Percentiles rank a stretch among this genome's conserved stretches.
phyloP scores from a whole-genome alignment of 2,329 filamentous ascomycete genomes.

The Paracoccidioides brasiliensis region DNA sequence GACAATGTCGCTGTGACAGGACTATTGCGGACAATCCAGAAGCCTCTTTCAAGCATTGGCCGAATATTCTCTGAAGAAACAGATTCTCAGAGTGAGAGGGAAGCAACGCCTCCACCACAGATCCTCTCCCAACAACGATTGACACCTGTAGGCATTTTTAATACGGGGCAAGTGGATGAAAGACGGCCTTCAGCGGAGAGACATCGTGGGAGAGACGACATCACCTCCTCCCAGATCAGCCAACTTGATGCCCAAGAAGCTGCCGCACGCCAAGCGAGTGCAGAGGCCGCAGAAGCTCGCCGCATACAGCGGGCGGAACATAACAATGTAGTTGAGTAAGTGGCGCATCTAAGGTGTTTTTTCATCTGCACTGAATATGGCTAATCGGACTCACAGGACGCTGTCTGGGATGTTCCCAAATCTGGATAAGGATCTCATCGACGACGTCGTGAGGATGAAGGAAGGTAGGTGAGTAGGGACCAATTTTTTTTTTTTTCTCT shows the following conservation, averaged over 20 bases:
- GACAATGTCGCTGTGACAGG: conserved; percentile 74
- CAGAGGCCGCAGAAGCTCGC: conserved; percentile 76
- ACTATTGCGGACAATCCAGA: conserved; percentile 79
- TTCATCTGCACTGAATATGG: neutral
- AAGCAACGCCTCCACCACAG: conserved; percentile 25
- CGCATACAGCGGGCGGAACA: conserved; percentile 75
- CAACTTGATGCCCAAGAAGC: conserved; percentile 66
- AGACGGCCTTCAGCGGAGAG: conserved; percentile 15
- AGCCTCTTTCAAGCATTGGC: conserved; percentile 78
- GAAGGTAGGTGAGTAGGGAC: conserved; percentile 62
- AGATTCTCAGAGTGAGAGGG: conserved; percentile 27
- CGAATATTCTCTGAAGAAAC: conserved; percentile 76
- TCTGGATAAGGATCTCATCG: conserved; percentile 84
- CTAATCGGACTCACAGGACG: conserved; percentile 38
- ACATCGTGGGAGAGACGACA: conserved; percentile 15
- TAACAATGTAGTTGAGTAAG: conserved; percentile 68
- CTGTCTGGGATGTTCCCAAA: conserved; percentile 94
- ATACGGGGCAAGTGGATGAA: conserved; percentile 9
- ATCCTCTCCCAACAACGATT: conserved; percentile 1
- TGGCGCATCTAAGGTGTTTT: conserved; percentile 2
- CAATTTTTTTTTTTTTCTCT: neutral
- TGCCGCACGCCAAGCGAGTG: conserved; percentile 78
- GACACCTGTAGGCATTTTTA: neutral
- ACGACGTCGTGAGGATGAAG: conserved; percentile 91
- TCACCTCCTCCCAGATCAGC: conserved; percentile 21